Evolutionary conservation across 768 basidiomycete species (phyloP).

Genomic region (Tricholomella constricta): DNA sequence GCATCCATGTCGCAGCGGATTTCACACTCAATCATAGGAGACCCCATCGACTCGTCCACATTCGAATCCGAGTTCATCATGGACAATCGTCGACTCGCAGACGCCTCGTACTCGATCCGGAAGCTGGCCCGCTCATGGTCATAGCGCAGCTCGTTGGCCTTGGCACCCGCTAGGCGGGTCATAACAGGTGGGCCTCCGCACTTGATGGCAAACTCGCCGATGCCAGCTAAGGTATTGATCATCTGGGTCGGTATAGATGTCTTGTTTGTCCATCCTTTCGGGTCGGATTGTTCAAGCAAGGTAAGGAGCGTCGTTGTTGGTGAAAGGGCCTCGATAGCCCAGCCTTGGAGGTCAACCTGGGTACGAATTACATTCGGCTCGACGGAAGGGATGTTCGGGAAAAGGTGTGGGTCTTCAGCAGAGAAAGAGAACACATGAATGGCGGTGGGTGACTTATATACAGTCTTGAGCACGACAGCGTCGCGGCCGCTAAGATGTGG

Average conservation of each 20-base stretch:
- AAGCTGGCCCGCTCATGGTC: slow-evolving; percentile 86
- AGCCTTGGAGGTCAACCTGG: slow-evolving; percentile 97
- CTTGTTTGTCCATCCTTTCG: slow-evolving; percentile 96
- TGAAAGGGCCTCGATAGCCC: slow-evolving; percentile 94
- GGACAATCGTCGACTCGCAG: slow-evolving; percentile 46
- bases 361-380: slow-evolving; percentile 86
- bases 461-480: slow-evolving; percentile 87
- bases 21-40: slow-evolving; percentile 80
- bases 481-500: slow-evolving; percentile 73
- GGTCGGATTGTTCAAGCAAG: slow-evolving; percentile 94
- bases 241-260: slow-evolving; percentile 92
- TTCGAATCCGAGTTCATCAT: slow-evolving; percentile 18
- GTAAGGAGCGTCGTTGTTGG: slow-evolving; percentile 94
- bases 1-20: slow-evolving; percentile 90
- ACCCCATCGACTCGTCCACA: slow-evolving; percentile 29
- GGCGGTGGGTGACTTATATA: slow-evolving; percentile 94
- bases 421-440: slow-evolving; percentile 97
- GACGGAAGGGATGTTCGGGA: slow-evolving; percentile 66
- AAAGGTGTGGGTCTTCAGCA: slow-evolving; percentile 84
- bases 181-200: slow-evolving; percentile 93
- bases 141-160: slow-evolving; percentile 71
- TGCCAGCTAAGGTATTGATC: slow-evolving; percentile 85
- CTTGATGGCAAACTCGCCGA: slow-evolving; percentile 95
- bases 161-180: slow-evolving; percentile 80
- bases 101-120: slow-evolving; percentile 81